Evolutionary conservation across 495 filamentous ascomycete species (phyloP).

Genomic region (Lasiosphaeria hispida): DNA sequence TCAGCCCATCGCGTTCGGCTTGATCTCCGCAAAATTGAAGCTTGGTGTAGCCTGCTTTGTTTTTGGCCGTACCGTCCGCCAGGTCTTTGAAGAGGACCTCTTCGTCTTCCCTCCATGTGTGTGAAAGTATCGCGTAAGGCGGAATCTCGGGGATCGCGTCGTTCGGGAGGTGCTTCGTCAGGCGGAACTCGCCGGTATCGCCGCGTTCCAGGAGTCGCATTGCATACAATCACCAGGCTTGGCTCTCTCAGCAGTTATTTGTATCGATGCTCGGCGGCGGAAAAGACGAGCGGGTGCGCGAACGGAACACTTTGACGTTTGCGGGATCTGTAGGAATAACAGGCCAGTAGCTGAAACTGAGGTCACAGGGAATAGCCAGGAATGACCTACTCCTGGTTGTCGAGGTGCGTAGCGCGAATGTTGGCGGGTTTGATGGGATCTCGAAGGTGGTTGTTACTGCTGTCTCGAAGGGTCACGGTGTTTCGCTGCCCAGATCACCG

Average conservation of each 20-base stretch:
- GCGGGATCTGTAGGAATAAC: neutral
- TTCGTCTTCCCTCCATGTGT: slow-evolving; percentile 19
- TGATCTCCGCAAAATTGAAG: slow-evolving; percentile 8
- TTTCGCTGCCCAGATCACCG: too few species aligned
- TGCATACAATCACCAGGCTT: too few species aligned
- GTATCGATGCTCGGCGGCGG: neutral
- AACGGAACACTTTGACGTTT: too few species aligned
- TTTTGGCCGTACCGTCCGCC: neutral
- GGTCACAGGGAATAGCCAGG: too few species aligned
- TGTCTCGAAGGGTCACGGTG: too few species aligned
- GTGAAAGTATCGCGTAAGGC: slow-evolving; percentile 23
- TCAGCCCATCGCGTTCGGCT: slow-evolving; percentile 1
- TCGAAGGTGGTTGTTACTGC: too few species aligned
- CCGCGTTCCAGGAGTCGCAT: too few species aligned
- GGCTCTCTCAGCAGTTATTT: neutral
- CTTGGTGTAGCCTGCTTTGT: slow-evolving; percentile 16
- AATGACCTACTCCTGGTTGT: too few species aligned
- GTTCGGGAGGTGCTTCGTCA: neutral
- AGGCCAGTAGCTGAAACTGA: too few species aligned
- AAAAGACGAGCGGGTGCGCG: too few species aligned
- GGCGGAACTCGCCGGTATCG: neutral
- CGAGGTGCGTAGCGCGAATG: too few species aligned
- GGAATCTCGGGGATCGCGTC: neutral
- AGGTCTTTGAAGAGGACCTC: slow-evolving; percentile 20
- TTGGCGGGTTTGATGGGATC: too few species aligned